Evolutionary conservation across 768 basidiomycete species (phyloP).

Genomic region (Xerocomellus dryophilus): DNA sequence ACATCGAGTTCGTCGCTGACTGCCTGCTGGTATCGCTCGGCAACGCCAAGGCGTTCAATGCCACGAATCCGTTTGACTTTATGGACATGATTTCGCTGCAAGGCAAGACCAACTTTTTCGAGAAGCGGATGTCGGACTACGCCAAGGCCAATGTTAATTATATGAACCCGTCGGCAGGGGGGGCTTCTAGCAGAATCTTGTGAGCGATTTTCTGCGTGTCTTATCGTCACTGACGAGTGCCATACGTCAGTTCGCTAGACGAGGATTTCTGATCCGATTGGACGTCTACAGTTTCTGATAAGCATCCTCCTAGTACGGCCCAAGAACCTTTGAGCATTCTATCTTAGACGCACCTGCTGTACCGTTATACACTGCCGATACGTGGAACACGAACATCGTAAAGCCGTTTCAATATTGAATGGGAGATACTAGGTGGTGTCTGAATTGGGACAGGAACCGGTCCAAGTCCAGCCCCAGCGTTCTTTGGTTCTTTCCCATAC

Average conservation of each 20-base stretch:
- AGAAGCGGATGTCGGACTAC: slow-evolving; percentile 86
- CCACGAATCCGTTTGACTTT: slow-evolving; percentile 83
- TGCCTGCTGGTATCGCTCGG: slow-evolving; percentile 84
- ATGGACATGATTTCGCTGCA: slow-evolving; percentile 94
- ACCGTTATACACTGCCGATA: background rate
- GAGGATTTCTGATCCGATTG: slow-evolving; percentile 17
- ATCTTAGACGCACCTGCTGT: background rate
- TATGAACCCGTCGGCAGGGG: background rate
- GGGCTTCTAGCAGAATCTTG: slow-evolving; percentile 29
- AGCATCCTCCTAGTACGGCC: background rate
- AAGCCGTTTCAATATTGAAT: background rate
- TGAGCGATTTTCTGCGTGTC: slow-evolving; percentile 22
- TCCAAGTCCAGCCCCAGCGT: too few relatives aligned
- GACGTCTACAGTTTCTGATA: background rate
- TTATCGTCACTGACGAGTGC: background rate
- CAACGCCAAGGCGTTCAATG: slow-evolving; percentile 70
- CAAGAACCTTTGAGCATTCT: background rate
- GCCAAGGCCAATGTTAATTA: slow-evolving; percentile 56
- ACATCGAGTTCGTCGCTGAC: slow-evolving; percentile 90
- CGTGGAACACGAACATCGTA: background rate
- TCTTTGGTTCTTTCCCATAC: too few relatives aligned
- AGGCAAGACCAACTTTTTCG: slow-evolving; percentile 96
- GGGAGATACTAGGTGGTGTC: too few relatives aligned
- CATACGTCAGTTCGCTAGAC: slow-evolving; percentile 10
- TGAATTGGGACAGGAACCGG: too few relatives aligned